Evolutionary conservation across 139 green algal species (phyloP).

Genomic region (Asterochloris sp.): DNA sequence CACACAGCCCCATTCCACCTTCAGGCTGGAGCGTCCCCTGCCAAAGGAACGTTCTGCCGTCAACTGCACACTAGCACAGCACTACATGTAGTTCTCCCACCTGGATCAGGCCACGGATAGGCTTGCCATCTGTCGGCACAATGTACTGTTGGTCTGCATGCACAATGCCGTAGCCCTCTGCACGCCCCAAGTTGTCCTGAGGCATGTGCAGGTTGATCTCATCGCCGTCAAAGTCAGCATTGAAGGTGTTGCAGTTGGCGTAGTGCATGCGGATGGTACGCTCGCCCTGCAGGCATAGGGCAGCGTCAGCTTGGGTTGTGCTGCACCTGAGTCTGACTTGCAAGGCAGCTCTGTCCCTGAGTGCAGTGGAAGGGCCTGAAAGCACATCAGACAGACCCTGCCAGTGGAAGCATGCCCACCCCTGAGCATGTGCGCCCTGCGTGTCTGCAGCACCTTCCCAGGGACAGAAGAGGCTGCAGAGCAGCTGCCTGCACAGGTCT

Average conservation of each 20-base stretch:
- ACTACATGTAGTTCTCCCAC: background rate
- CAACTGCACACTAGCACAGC: background rate
- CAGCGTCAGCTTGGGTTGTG: no score
- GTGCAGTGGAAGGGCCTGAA: no score
- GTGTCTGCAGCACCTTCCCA: no score
- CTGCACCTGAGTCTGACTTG: no score
- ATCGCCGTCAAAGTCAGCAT: conserved; percentile 98
- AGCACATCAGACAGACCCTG: no score
- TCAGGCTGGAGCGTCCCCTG: no score
- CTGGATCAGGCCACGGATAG: conserved; percentile 92
- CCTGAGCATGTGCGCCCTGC: no score
- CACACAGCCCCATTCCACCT: no score
- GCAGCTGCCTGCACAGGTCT: no score
- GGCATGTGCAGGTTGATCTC: conserved; percentile 99
- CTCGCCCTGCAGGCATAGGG: conserved; percentile 65
- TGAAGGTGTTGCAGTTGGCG: conserved; percentile 97
- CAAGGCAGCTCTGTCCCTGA: no score
- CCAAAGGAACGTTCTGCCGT: background rate
- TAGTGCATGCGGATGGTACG: conserved; percentile 99
- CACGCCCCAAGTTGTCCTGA: conserved; percentile 81
- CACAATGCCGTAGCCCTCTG: conserved; percentile 95
- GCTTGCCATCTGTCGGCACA: conserved; percentile 92
- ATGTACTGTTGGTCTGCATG: conserved; percentile 95
- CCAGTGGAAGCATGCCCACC: no score
- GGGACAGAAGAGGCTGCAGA: no score